A percentile compares a stretch with the other conserved stretches of the same genome.
These are phyloP conservation scores for Leucaena leucocephala DNA, from an alignment of 306 rosid species.

Conservation along the genomic window DNA sequence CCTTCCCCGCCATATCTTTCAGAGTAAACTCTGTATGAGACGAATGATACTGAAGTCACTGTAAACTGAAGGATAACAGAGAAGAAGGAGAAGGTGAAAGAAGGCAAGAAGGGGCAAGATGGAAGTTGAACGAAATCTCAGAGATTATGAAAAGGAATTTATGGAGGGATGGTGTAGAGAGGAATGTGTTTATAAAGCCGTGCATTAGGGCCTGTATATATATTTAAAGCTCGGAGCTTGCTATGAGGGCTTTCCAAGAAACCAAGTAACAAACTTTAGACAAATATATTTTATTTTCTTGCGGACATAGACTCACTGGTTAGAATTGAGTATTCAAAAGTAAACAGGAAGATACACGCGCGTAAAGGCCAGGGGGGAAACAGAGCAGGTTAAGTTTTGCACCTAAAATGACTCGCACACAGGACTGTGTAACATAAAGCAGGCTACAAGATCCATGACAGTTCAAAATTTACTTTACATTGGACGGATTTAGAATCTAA, in stretches of 20 bases:
- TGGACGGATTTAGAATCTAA: slow-evolving; percentile 20
- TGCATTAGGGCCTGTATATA: slow-evolving; percentile 30
- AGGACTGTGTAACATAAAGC: neutral
- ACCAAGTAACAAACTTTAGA: slow-evolving; percentile 68
- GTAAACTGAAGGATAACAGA: neutral
- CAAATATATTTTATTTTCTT: slow-evolving; percentile 27
- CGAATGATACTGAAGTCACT: slow-evolving; percentile 8
- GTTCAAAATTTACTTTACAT: slow-evolving; percentile 37
- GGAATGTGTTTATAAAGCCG: slow-evolving; percentile 40
- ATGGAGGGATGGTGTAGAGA: slow-evolving; percentile 47
- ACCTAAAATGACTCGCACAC: neutral
- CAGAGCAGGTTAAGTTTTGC: neutral
- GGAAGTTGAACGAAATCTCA: slow-evolving; percentile 25
- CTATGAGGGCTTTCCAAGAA: slow-evolving; percentile 86
- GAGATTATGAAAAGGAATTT: slow-evolving; percentile 36
- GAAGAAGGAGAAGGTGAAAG: slow-evolving; percentile 17
- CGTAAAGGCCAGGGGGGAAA: neutral
- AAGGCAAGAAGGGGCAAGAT: neutral
- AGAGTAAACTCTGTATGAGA: neutral
- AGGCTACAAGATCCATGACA: neutral
- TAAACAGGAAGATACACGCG: slow-evolving; percentile 13
- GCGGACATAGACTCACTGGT: neutral
- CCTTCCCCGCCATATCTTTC: slow-evolving; percentile 55
- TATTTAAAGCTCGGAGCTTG: slow-evolving; percentile 38
- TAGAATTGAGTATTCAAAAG: slow-evolving; percentile 40